A percentile compares a stretch with the other conserved stretches of the same genome.
Conservation (phyloP, 805 yeast genomes). For the Hemisphaericaspora nanyangensis region DNA sequence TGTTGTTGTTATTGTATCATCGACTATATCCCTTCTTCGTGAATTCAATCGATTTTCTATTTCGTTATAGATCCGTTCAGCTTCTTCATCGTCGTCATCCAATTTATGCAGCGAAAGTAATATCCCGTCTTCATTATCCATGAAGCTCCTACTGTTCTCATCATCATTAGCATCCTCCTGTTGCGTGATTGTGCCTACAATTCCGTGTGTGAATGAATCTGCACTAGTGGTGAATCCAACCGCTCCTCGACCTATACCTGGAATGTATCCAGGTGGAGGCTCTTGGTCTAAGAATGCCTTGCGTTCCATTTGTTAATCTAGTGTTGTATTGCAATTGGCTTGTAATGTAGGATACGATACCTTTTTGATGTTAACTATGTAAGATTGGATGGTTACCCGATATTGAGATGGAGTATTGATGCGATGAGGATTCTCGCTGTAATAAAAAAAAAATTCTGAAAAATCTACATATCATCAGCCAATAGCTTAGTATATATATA, state of each 20-base stretch:
- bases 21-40: conserved; percentile 7
- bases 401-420: conserved; percentile 1
- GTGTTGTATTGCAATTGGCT: background rate
- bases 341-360: background rate
- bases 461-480: too few species aligned
- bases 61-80: conserved; percentile 62
- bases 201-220: conserved; percentile 44
- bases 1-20: conserved; percentile 10
- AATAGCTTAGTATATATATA: too few species aligned
- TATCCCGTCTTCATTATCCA: conserved; percentile 29
- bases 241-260: conserved; percentile 96
- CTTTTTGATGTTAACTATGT: background rate
- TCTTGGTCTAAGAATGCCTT: conserved; percentile 73
- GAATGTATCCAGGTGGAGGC: conserved; percentile 85
- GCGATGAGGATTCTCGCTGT: too few species aligned
- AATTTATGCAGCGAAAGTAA: conserved; percentile 15
- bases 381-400: conserved; percentile 1
- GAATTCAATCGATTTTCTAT: conserved; percentile 54
- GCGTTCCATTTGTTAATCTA: conserved; percentile 48
- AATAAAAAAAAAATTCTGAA: background rate
- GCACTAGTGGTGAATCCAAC: conserved; percentile 87
- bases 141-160: conserved; percentile 12
- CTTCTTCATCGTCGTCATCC: conserved; percentile 69
- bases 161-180: conserved; percentile 27
- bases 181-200: conserved; percentile 4